A percentile compares a stretch with the other conserved stretches of the same genome.
These are phyloP conservation scores for Wallemia mellicola DNA, from an alignment of 1,284 basidiomycete species.

Conservation along the genomic window DNA sequence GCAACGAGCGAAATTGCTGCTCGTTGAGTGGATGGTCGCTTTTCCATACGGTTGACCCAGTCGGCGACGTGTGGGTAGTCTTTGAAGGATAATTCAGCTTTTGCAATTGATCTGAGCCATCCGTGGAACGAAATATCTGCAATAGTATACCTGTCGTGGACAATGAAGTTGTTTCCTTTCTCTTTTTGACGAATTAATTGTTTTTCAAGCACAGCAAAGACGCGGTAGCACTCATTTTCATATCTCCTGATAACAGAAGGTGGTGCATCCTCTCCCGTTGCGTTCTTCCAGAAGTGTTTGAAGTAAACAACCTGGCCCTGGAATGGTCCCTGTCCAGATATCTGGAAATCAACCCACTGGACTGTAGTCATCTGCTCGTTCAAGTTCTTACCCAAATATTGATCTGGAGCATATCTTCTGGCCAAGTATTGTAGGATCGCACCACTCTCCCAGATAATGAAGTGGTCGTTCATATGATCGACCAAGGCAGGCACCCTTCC, in stretches of 20 bases:
- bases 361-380: background rate
- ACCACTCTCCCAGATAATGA: background rate
- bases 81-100: background rate
- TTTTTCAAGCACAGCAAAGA: background rate
- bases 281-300: background rate
- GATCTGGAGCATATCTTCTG: background rate
- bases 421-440: background rate
- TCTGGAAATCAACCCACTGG: background rate
- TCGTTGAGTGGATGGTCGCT: background rate
- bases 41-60: background rate
- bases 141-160: background rate
- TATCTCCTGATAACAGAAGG: background rate
- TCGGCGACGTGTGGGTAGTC: background rate
- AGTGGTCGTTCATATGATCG: background rate
- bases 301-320: background rate
- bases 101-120: background rate
- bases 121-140: background rate
- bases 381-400: background rate
- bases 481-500: background rate
- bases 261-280: background rate
- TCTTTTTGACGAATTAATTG: background rate
- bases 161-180: background rate
- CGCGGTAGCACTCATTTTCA: background rate
- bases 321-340: constrained; percentile 1
- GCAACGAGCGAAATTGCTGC: background rate